phyloP scores from a whole-genome alignment of 768 basidiomycete genomes.

The Suillus cothurnatus region DNA sequence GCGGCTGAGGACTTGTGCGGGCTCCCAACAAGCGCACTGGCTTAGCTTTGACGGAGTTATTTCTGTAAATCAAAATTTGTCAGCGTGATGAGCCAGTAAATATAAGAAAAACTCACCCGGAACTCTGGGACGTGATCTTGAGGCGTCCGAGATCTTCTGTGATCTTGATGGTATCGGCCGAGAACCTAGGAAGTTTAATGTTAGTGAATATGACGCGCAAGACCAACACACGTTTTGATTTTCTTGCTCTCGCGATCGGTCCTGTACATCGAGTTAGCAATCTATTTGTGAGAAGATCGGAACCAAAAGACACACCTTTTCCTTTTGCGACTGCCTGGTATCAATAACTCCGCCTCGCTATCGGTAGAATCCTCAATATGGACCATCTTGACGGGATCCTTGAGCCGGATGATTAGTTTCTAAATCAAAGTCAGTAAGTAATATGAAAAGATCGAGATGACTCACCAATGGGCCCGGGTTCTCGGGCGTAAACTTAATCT shows the following conservation, averaged over 20 bases:
- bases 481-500: constrained; percentile 19
- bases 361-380: neutral
- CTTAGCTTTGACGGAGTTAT: neutral
- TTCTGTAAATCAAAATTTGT: neutral
- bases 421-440: neutral
- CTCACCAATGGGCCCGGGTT: constrained; percentile 12
- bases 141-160: no score
- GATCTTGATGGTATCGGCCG: neutral
- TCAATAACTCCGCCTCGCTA: neutral
- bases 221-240: neutral
- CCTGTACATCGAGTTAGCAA: neutral
- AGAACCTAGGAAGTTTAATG: neutral
- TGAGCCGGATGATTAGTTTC: neutral
- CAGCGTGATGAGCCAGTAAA: neutral
- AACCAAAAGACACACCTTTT: neutral
- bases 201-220: no score
- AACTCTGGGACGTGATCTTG: neutral
- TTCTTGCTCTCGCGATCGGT: neutral
- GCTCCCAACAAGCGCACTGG: neutral
- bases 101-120: neutral
- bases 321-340: neutral
- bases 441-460: neutral
- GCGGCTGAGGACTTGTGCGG: neutral
- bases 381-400: neutral
- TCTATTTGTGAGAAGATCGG: neutral